Conservation (phyloP, 164 flowering plant species). For the Nymphaea colorata region DNA sequence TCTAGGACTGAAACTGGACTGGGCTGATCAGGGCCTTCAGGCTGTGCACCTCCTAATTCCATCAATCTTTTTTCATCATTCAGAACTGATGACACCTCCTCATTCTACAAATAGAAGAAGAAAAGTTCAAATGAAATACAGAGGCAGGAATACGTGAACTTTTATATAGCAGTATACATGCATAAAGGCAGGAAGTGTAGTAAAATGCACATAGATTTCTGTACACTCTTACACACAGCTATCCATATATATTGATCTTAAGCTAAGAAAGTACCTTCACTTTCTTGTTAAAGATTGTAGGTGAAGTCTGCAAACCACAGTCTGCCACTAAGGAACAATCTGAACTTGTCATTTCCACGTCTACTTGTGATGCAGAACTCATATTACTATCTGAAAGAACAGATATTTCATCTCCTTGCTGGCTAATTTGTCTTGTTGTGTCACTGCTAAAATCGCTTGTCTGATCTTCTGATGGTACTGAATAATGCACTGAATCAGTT, state of each 20-base stretch:
- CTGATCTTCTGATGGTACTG: slow-evolving; percentile 25
- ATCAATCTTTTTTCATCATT: slow-evolving; percentile 13
- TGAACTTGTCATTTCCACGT: slow-evolving; percentile 28
- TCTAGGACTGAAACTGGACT: slow-evolving; percentile 93
- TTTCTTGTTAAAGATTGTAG: neutral
- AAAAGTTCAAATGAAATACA: slow-evolving; percentile 5
- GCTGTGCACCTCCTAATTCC: slow-evolving; percentile 17
- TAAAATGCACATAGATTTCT: neutral
- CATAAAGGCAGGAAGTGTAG: neutral
- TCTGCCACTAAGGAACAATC: slow-evolving; percentile 19
- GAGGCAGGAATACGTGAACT: neutral
- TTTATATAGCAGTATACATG: neutral
- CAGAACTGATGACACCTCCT: slow-evolving; percentile 11
- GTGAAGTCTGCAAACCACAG: neutral
- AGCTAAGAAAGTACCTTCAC: neutral
- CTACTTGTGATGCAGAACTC: slow-evolving; percentile 24
- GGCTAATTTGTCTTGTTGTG: slow-evolving; percentile 38
- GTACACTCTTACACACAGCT: neutral
- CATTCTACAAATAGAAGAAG: slow-evolving; percentile 20
- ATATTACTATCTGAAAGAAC: slow-evolving; percentile 28
- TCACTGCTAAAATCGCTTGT: slow-evolving; percentile 36
- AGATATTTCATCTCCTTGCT: slow-evolving; percentile 36
- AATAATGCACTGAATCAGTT: neutral
- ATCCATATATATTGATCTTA: neutral
- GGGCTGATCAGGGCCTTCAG: slow-evolving; percentile 53